Conservation (phyloP, 257 asterid genomes). For the Solanum pennellii region DNA sequence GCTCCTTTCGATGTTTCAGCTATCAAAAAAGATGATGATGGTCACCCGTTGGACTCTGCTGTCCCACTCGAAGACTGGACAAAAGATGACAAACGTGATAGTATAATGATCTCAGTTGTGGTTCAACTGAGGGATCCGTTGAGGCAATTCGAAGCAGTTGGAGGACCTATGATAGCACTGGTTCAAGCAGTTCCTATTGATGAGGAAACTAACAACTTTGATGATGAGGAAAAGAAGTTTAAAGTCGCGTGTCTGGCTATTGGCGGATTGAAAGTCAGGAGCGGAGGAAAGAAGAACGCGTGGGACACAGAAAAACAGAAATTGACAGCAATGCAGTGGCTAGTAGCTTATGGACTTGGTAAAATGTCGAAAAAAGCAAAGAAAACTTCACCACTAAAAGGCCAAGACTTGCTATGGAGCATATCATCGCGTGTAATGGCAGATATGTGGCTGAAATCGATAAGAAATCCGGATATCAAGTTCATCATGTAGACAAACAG, state of each 20-base stretch:
- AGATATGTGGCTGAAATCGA: slow-evolving; percentile 93
- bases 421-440: slow-evolving; percentile 73
- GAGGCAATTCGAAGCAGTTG: slow-evolving; percentile 86
- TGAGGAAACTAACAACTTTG: not conserved
- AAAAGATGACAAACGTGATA: not conserved
- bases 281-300: slow-evolving; percentile 12
- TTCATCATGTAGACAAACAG: slow-evolving; percentile 24
- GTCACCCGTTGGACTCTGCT: slow-evolving; percentile 37
- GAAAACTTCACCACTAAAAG: slow-evolving; percentile 25
- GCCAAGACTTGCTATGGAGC: slow-evolving; percentile 68
- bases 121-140: slow-evolving; percentile 75
- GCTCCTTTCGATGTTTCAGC: slow-evolving; percentile 65
- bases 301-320: slow-evolving; percentile 83
- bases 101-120: slow-evolving; percentile 25
- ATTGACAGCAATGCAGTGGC: slow-evolving; percentile 84
- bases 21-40: slow-evolving; percentile 4
- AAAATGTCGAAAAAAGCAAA: slow-evolving; percentile 46
- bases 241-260: slow-evolving; percentile 49
- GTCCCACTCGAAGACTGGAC: slow-evolving; percentile 55
- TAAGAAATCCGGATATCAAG: slow-evolving; percentile 82
- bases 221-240: slow-evolving; percentile 40
- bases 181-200: slow-evolving; percentile 25
- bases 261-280: slow-evolving; percentile 55
- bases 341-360: slow-evolving; percentile 60
- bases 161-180: slow-evolving; percentile 71